phyloP scores from a whole-genome alignment of 139 green algal genomes.

The Coelastrella sp. region DNA sequence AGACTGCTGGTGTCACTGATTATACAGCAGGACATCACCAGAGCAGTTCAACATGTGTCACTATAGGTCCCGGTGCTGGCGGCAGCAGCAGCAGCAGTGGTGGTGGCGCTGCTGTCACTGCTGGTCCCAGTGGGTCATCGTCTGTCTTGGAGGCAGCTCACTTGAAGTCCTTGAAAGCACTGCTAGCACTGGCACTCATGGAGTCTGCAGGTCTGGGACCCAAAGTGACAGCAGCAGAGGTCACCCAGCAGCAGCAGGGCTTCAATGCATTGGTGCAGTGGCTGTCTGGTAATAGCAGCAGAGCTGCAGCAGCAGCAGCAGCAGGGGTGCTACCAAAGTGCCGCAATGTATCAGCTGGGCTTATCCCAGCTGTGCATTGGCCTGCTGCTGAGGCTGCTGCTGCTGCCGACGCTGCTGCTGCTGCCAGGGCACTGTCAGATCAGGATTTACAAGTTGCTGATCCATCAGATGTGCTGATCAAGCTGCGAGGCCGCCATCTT shows the following conservation, averaged over 20 bases:
- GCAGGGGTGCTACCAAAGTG: background rate
- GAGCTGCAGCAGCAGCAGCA: slow-evolving; percentile 27
- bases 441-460: no score
- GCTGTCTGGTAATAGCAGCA: slow-evolving; percentile 15
- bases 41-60: background rate
- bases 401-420: background rate
- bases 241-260: background rate
- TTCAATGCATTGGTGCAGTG: background rate
- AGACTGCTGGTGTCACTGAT: background rate
- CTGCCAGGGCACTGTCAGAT: background rate
- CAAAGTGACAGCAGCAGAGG: background rate
- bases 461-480: background rate
- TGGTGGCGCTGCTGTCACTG: background rate
- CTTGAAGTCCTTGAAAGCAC: slow-evolving; percentile 14
- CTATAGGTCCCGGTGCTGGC: background rate
- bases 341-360: background rate
- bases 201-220: background rate
- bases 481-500: background rate
- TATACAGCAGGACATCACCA: background rate
- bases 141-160: slow-evolving; percentile 18
- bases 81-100: slow-evolving; percentile 8
- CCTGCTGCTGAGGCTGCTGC: slow-evolving; percentile 19
- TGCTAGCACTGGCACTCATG: background rate
- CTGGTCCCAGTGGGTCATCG: background rate
- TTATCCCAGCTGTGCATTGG: slow-evolving; percentile 25